Conservation (phyloP, 305 asterid genomes). For the Solanum hybrid region DNA sequence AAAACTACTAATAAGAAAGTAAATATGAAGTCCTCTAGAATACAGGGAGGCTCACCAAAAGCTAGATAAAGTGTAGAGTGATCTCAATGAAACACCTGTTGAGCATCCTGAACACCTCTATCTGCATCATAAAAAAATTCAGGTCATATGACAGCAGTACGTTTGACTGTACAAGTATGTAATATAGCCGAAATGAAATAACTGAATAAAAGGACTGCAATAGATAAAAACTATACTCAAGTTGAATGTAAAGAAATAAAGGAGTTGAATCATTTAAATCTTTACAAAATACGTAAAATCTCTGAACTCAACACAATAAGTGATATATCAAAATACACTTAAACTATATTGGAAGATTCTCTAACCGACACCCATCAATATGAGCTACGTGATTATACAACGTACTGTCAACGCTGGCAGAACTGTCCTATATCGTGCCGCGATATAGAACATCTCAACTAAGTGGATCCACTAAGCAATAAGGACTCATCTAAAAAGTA, state of each 20-base stretch:
- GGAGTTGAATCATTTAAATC: neutral
- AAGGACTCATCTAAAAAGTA: neutral
- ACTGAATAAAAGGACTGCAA: neutral
- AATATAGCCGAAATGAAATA: neutral
- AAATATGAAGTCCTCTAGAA: too few species aligned
- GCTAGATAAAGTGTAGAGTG: neutral
- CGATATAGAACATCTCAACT: neutral
- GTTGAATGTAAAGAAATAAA: neutral
- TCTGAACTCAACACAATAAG: neutral
- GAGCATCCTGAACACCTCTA: neutral
- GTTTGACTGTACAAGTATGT: neutral
- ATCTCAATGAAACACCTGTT: neutral
- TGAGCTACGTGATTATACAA: neutral
- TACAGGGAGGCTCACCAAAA: neutral
- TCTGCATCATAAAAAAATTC: neutral
- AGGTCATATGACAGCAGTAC: neutral
- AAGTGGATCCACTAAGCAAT: neutral
- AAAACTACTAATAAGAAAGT: neutral
- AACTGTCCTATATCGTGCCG: too few species aligned
- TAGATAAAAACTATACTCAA: too few species aligned
- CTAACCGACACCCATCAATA: neutral
- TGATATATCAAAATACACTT: neutral
- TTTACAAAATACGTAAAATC: neutral
- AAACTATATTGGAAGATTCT: neutral
- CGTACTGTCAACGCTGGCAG: neutral